Conservation (phyloP, 2,329 filamentous ascomycete species). For the Parafenestella ontariensis region DNA sequence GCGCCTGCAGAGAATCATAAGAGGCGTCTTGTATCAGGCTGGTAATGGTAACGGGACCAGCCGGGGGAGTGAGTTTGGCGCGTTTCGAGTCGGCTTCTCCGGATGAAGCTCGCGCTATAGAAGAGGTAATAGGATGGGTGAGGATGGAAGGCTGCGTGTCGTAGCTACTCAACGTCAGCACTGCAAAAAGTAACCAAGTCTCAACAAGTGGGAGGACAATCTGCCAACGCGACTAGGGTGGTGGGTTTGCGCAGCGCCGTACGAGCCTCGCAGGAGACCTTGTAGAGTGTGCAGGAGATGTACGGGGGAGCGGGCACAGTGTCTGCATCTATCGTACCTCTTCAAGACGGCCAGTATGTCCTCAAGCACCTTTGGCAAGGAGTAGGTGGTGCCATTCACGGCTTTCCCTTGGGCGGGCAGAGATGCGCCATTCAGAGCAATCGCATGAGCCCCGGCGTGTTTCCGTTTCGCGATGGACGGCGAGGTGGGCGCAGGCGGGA, state of each 20-base stretch:
- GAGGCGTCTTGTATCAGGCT: constrained; percentile 46
- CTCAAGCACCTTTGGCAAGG: constrained; percentile 42
- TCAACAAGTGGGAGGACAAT: neutral
- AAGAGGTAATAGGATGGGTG: constrained; percentile 43
- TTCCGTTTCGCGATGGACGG: constrained; percentile 54
- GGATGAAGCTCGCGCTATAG: constrained; percentile 38
- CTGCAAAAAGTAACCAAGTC: neutral
- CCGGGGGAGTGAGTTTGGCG: constrained; percentile 49
- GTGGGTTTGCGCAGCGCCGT: neutral
- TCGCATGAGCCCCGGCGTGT: constrained; percentile 47
- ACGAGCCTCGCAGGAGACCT: neutral
- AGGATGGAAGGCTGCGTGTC: constrained; percentile 58
- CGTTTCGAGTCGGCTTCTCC: constrained; percentile 56
- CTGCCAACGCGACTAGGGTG: constrained; percentile 1
- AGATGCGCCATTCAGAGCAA: constrained; percentile 40
- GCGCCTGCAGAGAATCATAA: constrained; percentile 52
- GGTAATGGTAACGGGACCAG: constrained; percentile 45
- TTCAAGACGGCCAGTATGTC: constrained; percentile 54
- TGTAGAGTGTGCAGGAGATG: neutral
- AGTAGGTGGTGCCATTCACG: constrained; percentile 28
- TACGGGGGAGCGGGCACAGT: neutral
- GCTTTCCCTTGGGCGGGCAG: constrained; percentile 22
- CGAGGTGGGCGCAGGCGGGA: constrained; percentile 36
- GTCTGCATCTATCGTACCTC: constrained; percentile 36
- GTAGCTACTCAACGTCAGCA: constrained; percentile 39